phyloP scores from a whole-genome alignment of 2,329 filamentous ascomycete genomes.

The Passalora sequoiae region DNA sequence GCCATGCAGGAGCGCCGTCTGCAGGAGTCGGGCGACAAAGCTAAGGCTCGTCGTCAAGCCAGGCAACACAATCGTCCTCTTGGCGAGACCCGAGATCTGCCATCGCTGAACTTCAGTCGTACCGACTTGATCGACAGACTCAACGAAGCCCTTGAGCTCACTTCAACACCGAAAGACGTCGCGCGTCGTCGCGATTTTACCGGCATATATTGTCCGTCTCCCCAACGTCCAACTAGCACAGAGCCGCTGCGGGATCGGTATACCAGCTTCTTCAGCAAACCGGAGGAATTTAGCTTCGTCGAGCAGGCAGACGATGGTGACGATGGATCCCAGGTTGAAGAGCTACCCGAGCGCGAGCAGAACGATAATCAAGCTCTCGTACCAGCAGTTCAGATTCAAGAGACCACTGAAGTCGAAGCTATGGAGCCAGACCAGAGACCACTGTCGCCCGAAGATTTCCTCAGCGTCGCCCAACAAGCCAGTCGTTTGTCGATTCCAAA shows the following conservation, averaged over 20 bases:
- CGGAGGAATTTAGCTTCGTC: conserved; percentile 35
- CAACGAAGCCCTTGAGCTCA: conserved; percentile 40
- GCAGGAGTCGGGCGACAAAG: conserved; percentile 30
- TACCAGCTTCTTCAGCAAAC: conserved; percentile 42
- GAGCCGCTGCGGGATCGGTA: conserved; percentile 42
- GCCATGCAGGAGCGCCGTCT: conserved; percentile 34
- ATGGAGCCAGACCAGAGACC: conserved; percentile 26
- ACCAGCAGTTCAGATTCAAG: conserved; percentile 24
- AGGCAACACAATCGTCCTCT: conserved; percentile 31
- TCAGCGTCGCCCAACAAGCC: conserved; percentile 40
- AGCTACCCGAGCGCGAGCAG: conserved; percentile 15
- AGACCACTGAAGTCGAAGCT: conserved; percentile 23
- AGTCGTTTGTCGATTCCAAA: conserved; percentile 45
- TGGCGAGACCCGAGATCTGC: conserved; percentile 38
- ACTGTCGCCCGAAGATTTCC: conserved; percentile 39
- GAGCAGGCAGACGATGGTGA: conserved; percentile 18
- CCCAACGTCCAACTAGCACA: conserved; percentile 36
- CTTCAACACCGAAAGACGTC: conserved; percentile 35
- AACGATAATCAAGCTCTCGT: conserved; percentile 19
- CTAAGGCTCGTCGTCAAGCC: conserved; percentile 27
- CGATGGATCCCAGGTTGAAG: conserved; percentile 14
- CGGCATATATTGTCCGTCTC: conserved; percentile 31
- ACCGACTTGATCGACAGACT: conserved; percentile 44
- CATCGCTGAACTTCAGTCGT: conserved; percentile 46
- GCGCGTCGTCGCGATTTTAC: conserved; percentile 30